phyloP scores from a whole-genome alignment of 257 asterid species.

The Solanum commersonii region DNA sequence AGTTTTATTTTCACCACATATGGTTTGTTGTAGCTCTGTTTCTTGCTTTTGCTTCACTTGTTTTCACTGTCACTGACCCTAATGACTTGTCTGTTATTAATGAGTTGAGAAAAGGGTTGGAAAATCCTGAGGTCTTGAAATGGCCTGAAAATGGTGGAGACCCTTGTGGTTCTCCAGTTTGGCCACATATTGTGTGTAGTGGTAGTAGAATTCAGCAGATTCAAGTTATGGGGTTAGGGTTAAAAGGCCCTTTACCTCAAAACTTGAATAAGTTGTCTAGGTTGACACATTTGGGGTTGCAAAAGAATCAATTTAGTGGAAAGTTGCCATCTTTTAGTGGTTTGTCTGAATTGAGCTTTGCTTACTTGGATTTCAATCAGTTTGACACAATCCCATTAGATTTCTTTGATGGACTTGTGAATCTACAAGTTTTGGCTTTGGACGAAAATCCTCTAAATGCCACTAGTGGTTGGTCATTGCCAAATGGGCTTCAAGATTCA shows the following conservation, averaged over 20 bases:
- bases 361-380: constrained; percentile 65
- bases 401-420: constrained; percentile 67
- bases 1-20: constrained; percentile 7
- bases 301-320: constrained; percentile 58
- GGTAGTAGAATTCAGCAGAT: constrained; percentile 59
- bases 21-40: constrained; percentile 9
- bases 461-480: constrained; percentile 63
- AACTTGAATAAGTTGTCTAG: constrained; percentile 50
- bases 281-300: constrained; percentile 60
- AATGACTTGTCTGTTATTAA: constrained; percentile 50
- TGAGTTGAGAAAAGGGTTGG: constrained; percentile 47
- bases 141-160: constrained; percentile 67
- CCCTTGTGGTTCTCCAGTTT: constrained; percentile 78
- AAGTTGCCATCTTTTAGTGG: constrained; percentile 72
- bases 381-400: constrained; percentile 68
- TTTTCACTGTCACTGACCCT: constrained; percentile 44
- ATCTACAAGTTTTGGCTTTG: constrained; percentile 73
- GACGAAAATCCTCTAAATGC: constrained; percentile 63
- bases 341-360: constrained; percentile 46
- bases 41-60: constrained; percentile 21
- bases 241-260: constrained; percentile 65
- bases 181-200: constrained; percentile 61
- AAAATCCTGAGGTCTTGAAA: constrained; percentile 57
- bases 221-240: constrained; percentile 71
- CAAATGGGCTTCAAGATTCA: constrained; percentile 48